These are phyloP conservation scores for Pseudoperonospora humuli DNA, from an alignment of 352 stramenopile species.

Conservation along the genomic window DNA sequence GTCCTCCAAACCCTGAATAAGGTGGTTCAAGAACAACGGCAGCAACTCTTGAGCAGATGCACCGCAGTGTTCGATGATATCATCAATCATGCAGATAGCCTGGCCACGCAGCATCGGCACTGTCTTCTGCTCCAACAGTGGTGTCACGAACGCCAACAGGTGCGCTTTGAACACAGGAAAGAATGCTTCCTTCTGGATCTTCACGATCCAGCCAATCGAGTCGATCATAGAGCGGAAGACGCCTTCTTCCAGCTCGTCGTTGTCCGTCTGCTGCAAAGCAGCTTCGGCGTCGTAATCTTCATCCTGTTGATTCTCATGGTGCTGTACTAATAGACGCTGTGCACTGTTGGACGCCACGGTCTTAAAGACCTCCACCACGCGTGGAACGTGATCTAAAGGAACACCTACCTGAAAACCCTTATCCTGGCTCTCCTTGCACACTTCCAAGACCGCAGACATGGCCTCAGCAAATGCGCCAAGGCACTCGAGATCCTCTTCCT, in stretches of 20 bases:
- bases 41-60: slow-evolving; percentile 61
- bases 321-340: slow-evolving; percentile 45
- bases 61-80: slow-evolving; percentile 83
- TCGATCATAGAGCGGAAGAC: slow-evolving; percentile 79
- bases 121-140: slow-evolving; percentile 52
- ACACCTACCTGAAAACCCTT: slow-evolving; percentile 66
- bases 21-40: slow-evolving; percentile 59
- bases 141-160: slow-evolving; percentile 55
- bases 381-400: slow-evolving; percentile 57
- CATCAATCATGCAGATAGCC: slow-evolving; percentile 84
- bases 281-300: slow-evolving; percentile 78
- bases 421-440: slow-evolving; percentile 75
- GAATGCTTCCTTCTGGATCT: slow-evolving; percentile 70
- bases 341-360: slow-evolving; percentile 55
- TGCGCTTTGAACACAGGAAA: slow-evolving; percentile 71
- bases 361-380: slow-evolving; percentile 66
- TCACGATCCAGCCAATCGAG: slow-evolving; percentile 81
- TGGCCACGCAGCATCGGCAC: slow-evolving; percentile 64
- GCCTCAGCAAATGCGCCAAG: slow-evolving; percentile 68
- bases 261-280: slow-evolving; percentile 60
- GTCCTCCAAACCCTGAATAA: slow-evolving; percentile 70
- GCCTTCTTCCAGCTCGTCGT: slow-evolving; percentile 64
- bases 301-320: slow-evolving; percentile 63
- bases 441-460: slow-evolving; percentile 61
- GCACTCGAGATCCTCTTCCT: slow-evolving; percentile 75